Conservation (phyloP, 345 rosid species). For the Populus simonii region DNA sequence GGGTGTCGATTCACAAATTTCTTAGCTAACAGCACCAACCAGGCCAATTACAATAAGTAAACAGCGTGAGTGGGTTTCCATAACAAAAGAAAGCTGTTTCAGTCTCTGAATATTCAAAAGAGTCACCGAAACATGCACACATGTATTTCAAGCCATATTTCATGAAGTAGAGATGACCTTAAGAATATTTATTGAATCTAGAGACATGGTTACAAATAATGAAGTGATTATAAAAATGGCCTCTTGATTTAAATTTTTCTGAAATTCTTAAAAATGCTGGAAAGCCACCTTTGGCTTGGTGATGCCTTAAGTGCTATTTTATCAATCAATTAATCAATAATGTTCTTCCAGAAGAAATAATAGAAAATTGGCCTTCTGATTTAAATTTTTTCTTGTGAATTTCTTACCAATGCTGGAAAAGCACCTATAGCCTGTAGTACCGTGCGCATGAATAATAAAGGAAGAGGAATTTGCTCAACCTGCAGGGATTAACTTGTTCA, state of each 20-base stretch:
- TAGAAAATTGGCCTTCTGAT: not conserved
- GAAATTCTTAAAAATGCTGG: too few relatives aligned
- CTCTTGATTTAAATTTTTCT: too few relatives aligned
- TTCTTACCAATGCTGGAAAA: slow-evolving; percentile 86
- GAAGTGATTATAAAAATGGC: too few relatives aligned
- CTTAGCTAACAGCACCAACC: not conserved
- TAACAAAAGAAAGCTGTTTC: not conserved
- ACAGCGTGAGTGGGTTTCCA: not conserved
- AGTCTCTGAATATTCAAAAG: not conserved
- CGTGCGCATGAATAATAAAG: slow-evolving; percentile 97
- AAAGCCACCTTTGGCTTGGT: too few relatives aligned
- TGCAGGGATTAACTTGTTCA: slow-evolving; percentile 35
- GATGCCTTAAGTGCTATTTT: not conserved
- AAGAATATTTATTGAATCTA: too few relatives aligned
- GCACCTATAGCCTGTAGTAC: slow-evolving; percentile 95
- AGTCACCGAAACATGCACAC: not conserved
- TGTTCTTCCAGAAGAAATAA: not conserved
- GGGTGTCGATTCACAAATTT: too few relatives aligned
- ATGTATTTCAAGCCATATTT: not conserved
- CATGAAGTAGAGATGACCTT: not conserved
- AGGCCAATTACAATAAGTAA: not conserved
- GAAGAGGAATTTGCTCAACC: slow-evolving; percentile 99
- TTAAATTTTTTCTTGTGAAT: not conserved
- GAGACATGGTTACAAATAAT: too few relatives aligned
- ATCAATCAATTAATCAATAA: not conserved